Evolutionary conservation across 2,329 filamentous ascomycete species (phyloP), one percentile per base, ranked within the genome.

Genomic region (Dothideomycetes sp.): DNA sequence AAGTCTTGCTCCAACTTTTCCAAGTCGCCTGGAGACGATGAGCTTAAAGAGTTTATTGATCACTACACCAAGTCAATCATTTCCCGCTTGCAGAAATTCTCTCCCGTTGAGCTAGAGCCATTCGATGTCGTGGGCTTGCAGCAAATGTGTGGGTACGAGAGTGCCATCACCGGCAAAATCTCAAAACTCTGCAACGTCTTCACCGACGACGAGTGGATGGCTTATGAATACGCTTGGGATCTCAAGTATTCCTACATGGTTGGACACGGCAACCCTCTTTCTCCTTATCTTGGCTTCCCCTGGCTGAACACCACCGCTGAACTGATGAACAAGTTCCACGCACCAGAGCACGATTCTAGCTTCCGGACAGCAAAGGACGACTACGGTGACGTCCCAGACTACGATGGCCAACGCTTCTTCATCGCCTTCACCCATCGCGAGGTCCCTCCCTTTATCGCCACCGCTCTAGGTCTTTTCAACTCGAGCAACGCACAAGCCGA

Each of bases 1-100:
- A 59, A 59, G 33, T 51, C 50, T 5, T 59, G 57, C 40, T 42
- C 51, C 7, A 53, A 52, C n/a, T 59, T 59, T 41, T 49, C 45
- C 18, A 59, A 58, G 40, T 40, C 49, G 14, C 55, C 57, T 1
- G 56, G 56, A 1, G 47, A 47, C 5, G 48, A 57, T 27, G 48
- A 59, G 33, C 53, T 57, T 41, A 48, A 19, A 9, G 42, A 47
- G 7, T 57, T 57, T 40, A 53, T 58, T 37, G 32, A 52, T 1
- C 45, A 50, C 7, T 59, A 58, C 34, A 54, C 47, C 14, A 40
- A 44, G 3, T 47, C 46, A 19, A 49, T 56, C 19, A 44, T 53
- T 3, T 45, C 48, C 9, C 52, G 55, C 7, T 52, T 48, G 4
- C 24, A 37, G 14, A 27, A 38, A 18, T 37, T 40, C n/a, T 11